phyloP scores from a whole-genome alignment of 148 eudicot species.

The Vaccinium darrowii region DNA sequence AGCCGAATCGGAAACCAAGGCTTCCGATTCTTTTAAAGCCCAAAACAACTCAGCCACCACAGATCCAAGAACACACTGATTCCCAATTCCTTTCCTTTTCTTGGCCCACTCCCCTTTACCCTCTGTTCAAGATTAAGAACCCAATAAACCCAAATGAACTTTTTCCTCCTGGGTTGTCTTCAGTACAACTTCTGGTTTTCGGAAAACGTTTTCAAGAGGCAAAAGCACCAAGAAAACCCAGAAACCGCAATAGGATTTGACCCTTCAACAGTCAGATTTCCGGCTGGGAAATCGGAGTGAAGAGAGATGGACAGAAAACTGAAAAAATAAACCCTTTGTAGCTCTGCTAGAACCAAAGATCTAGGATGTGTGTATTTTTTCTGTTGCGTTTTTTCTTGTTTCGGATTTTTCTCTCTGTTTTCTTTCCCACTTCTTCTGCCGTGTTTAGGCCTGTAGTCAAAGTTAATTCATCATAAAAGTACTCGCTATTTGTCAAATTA shows the following conservation, averaged over 20 bases:
- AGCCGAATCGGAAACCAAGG: conserved; percentile 45
- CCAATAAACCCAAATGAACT: background rate
- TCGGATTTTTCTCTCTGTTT: background rate
- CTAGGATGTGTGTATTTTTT: background rate
- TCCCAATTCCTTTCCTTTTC: background rate
- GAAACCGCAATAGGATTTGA: background rate
- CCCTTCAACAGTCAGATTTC: background rate
- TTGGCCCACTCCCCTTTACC: background rate
- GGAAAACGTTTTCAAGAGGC: background rate
- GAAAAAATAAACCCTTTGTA: background rate
- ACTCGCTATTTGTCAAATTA: background rate
- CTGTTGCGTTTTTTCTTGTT: background rate
- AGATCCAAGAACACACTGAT: conserved; percentile 18
- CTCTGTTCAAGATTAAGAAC: conserved; percentile 4
- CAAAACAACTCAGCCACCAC: background rate
- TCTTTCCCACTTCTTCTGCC: conserved; percentile 3
- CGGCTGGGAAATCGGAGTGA: background rate
- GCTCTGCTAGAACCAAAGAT: background rate
- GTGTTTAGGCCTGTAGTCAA: background rate
- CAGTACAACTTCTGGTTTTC: background rate
- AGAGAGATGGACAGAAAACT: background rate
- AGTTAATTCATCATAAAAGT: background rate
- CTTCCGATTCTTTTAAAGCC: conserved; percentile 7
- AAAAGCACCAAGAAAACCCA: background rate
- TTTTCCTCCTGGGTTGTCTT: background rate